A percentile compares a stretch with the other conserved stretches of the same genome.
phyloP scores from a whole-genome alignment of 2,329 filamentous ascomycete genomes.

The Pyricularia sp. region DNA sequence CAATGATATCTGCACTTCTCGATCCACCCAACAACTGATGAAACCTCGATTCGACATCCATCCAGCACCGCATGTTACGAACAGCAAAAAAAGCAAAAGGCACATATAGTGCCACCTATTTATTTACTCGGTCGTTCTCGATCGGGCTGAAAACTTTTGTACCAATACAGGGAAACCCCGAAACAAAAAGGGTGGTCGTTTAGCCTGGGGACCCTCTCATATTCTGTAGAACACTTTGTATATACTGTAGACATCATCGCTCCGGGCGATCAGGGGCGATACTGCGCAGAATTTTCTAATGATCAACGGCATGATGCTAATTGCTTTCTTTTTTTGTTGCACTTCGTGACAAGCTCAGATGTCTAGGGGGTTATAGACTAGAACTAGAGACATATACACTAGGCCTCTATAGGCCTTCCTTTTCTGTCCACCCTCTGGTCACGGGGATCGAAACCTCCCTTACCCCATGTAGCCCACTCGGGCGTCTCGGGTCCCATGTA shows the following conservation, averaged over 20 bases:
- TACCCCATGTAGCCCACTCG: conserved; percentile 92
- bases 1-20: neutral
- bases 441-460: conserved; percentile 86
- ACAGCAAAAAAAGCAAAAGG: neutral
- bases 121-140: neutral
- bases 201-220: neutral
- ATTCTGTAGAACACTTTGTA: conserved; percentile 6
- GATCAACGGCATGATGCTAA: conserved; percentile 7
- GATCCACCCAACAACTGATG: neutral
- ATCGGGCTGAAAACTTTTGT: neutral
- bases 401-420: conserved; percentile 53
- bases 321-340: neutral
- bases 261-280: conserved; percentile 2
- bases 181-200: neutral
- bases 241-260: conserved; percentile 3
- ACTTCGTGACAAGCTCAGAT: neutral
- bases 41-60: neutral
- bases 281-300: neutral
- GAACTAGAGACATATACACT: conserved; percentile 1
- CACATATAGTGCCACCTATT: neutral
- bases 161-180: neutral
- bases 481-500: conserved; percentile 80
- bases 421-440: conserved; percentile 84
- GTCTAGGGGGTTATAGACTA: neutral
- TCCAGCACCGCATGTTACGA: neutral